Evolutionary conservation across 805 yeast species (phyloP).

Genomic region (Priceomyces haplophilus): DNA sequence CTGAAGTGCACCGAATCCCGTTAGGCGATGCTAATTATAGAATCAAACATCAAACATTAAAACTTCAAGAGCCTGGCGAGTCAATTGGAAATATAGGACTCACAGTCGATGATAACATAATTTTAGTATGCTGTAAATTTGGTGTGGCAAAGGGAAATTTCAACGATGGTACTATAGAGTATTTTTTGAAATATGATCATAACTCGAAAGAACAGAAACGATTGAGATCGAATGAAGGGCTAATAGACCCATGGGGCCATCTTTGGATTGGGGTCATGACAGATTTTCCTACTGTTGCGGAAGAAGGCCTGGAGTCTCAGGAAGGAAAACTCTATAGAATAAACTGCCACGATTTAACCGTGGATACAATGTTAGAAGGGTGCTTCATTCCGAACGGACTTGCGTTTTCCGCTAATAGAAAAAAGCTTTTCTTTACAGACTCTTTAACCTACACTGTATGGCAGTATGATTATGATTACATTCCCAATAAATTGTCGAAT

Average conservation of each 20-base stretch:
- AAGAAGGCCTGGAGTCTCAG: conserved; percentile 28
- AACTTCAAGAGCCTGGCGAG: conserved; percentile 32
- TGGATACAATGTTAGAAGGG: conserved; percentile 29
- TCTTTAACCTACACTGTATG: conserved; percentile 33
- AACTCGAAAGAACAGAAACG: conserved; percentile 18
- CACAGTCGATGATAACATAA: conserved; percentile 50
- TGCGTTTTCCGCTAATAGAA: conserved; percentile 30
- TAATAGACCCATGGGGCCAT: conserved; percentile 71
- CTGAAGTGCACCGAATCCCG: conserved; percentile 35
- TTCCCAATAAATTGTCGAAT: conserved; percentile 26
- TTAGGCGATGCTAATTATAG: conserved; percentile 14
- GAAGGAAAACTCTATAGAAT: conserved; percentile 51
- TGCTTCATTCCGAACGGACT: conserved; percentile 68
- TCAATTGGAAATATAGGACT: conserved; percentile 73
- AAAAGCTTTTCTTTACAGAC: conserved; percentile 40
- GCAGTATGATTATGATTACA: conserved; percentile 36
- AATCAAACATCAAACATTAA: conserved; percentile 36
- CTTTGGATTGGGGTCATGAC: conserved; percentile 83
- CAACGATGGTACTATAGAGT: conserved; percentile 30
- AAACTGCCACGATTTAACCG: conserved; percentile 27
- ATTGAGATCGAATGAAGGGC: conserved; percentile 73
- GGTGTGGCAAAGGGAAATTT: conserved; percentile 64
- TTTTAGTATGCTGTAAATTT: conserved; percentile 58
- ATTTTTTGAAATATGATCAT: conserved; percentile 39
- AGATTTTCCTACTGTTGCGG: conserved; percentile 36